These are phyloP conservation scores for Dichotomocladium elegans DNA, from an alignment of 371 early-diverging fungal genomes.

Conservation along the genomic window DNA sequence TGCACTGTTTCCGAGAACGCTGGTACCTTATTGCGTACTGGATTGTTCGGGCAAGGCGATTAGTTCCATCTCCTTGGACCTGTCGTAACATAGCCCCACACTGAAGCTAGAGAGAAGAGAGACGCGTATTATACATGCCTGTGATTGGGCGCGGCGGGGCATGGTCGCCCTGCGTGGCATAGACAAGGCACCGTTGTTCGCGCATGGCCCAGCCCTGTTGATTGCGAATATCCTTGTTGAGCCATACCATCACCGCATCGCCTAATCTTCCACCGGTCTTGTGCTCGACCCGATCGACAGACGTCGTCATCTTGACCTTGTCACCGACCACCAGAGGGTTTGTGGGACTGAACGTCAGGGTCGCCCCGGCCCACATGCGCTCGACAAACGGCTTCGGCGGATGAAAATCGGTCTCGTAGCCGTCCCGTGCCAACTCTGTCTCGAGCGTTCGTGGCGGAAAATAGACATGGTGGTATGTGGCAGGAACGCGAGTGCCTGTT, in stretches of 20 bases:
- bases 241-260: slow-evolving; percentile 66
- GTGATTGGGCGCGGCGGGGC: neutral
- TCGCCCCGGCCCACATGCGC: slow-evolving; percentile 88
- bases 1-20: slow-evolving; percentile 50
- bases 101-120: too few species aligned
- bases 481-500: slow-evolving; percentile 52
- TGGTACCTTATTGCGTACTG: slow-evolving; percentile 28
- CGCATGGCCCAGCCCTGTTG: slow-evolving; percentile 59
- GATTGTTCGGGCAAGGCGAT: too few species aligned
- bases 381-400: slow-evolving; percentile 76
- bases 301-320: slow-evolving; percentile 49
- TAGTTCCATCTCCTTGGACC: too few species aligned
- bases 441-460: slow-evolving; percentile 75
- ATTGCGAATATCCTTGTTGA: slow-evolving; percentile 63
- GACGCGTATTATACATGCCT: too few species aligned
- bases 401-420: slow-evolving; percentile 69
- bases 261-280: slow-evolving; percentile 48
- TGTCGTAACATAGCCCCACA: too few species aligned
- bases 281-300: slow-evolving; percentile 47
- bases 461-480: slow-evolving; percentile 75
- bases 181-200: slow-evolving; percentile 72
- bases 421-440: slow-evolving; percentile 67
- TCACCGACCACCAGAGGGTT: slow-evolving; percentile 69
- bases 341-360: slow-evolving; percentile 46
- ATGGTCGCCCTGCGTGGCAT: slow-evolving; percentile 37